Evolutionary conservation across 371 early-diverging fungal genomes (phyloP).

Genomic region (Rhizopus sp.): DNA sequence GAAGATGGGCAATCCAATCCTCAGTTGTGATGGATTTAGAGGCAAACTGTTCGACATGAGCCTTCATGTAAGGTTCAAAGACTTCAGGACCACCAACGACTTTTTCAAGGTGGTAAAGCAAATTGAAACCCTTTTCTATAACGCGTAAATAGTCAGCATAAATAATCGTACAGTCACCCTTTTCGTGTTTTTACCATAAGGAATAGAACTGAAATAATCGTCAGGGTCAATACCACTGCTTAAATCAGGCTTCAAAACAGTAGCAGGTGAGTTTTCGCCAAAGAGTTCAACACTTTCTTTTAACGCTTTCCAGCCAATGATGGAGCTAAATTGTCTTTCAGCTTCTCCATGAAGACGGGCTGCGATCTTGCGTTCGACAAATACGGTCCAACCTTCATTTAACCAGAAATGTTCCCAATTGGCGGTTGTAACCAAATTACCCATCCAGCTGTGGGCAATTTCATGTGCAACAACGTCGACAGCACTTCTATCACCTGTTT

Average conservation of each 20-base stretch:
- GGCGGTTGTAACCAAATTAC: constrained; percentile 90
- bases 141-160: background rate
- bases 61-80: constrained; percentile 86
- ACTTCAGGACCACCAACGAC: constrained; percentile 81
- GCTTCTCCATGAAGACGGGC: constrained; percentile 79
- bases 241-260: constrained; percentile 78
- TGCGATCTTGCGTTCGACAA: constrained; percentile 92
- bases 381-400: constrained; percentile 96
- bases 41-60: constrained; percentile 83
- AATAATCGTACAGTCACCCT: background rate
- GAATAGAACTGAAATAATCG: constrained; percentile 89
- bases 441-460: constrained; percentile 96
- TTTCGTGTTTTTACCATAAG: constrained; percentile 68
- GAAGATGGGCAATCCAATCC: constrained; percentile 85
- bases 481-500: constrained; percentile 77
- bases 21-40: constrained; percentile 86
- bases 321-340: constrained; percentile 77
- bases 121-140: constrained; percentile 85
- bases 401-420: constrained; percentile 94
- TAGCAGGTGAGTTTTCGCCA: constrained; percentile 74
- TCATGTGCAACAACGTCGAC: constrained; percentile 97
- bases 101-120: constrained; percentile 91
- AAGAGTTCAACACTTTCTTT: constrained; percentile 78
- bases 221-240: constrained; percentile 86
- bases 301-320: constrained; percentile 78